Conservation (phyloP, 2,329 filamentous ascomycete species). For the Purpureocillium lavendulum region DNA sequence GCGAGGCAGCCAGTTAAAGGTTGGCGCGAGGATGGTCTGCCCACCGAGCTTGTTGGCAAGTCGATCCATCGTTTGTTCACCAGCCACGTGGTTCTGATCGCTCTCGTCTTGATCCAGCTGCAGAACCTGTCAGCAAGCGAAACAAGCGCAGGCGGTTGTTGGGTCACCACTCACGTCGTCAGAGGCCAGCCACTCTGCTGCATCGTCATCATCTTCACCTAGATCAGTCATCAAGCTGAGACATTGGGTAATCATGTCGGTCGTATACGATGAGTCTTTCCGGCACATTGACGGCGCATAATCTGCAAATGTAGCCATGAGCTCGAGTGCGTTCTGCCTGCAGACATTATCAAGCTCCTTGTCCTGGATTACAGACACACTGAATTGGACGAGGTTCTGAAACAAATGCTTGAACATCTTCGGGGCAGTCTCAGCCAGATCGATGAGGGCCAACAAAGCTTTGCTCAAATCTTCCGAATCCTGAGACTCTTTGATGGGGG, state of each 20-base stretch:
- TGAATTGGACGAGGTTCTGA: constrained; percentile 85
- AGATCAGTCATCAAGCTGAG: constrained; percentile 97
- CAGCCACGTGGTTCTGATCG: constrained; percentile 93
- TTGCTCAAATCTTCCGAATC: constrained; percentile 89
- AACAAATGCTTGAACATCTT: constrained; percentile 98
- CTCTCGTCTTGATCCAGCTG: constrained; percentile 91
- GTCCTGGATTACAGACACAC: constrained; percentile 87
- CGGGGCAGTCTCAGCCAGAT: constrained; percentile 85
- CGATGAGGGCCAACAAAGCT: constrained; percentile 83
- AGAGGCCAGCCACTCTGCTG: constrained; percentile 82
- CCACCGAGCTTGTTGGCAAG: constrained; percentile 95
- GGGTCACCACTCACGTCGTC: constrained; percentile 64
- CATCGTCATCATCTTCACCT: constrained; percentile 89
- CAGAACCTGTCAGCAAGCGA: constrained; percentile 16
- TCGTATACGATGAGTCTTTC: constrained; percentile 85
- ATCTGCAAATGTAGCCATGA: constrained; percentile 97
- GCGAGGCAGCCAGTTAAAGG: constrained; percentile 91
- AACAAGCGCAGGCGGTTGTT: neutral
- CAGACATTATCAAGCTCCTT: constrained; percentile 88
- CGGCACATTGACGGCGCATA: constrained; percentile 90
- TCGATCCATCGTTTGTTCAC: constrained; percentile 97
- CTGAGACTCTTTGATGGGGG: constrained; percentile 83
- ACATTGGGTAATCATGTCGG: constrained; percentile 97
- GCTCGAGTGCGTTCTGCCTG: constrained; percentile 87
- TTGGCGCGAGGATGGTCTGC: constrained; percentile 83